phyloP scores from a whole-genome alignment of 108 stramenopile species.

The Conticribra guillardii region DNA sequence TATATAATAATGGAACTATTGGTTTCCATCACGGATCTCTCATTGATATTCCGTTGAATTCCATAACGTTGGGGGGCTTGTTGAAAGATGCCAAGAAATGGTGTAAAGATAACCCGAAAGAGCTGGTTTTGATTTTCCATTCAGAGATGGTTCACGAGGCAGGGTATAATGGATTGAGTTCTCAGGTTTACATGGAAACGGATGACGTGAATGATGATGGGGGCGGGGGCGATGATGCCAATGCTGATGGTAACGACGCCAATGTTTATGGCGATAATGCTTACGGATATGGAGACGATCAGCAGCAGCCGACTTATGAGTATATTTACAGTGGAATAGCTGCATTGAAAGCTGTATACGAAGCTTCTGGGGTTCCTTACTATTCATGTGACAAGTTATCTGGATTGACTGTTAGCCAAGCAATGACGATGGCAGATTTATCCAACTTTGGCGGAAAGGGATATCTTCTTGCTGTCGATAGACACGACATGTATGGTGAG shows the following conservation, averaged over 20 bases:
- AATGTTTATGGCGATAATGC: conserved; percentile 3
- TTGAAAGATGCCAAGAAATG: conserved; percentile 61
- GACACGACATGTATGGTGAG: conserved; percentile 68
- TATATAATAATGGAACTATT: conserved; percentile 64
- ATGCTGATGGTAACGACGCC: conserved; percentile 4
- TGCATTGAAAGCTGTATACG: conserved; percentile 57
- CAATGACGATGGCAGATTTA: conserved; percentile 55
- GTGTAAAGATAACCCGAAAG: conserved; percentile 66
- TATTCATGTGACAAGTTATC: conserved; percentile 56
- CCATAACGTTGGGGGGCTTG: conserved; percentile 42
- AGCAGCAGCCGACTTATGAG: conserved; percentile 6
- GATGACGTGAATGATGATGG: conserved; percentile 1
- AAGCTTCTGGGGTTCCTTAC: conserved; percentile 54
- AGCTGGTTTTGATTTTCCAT: conserved; percentile 70
- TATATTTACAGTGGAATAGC: conserved; percentile 40
- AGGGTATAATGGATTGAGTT: conserved; percentile 30
- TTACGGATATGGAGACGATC: conserved; percentile 12
- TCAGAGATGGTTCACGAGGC: conserved; percentile 58
- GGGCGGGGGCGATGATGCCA: neutral
- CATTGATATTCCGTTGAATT: conserved; percentile 51
- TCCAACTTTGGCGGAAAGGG: conserved; percentile 40
- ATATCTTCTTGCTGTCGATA: conserved; percentile 74
- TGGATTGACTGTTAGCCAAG: conserved; percentile 61
- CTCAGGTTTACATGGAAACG: conserved; percentile 20
- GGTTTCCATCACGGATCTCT: conserved; percentile 71